These are phyloP conservation scores for Hypoxylon sp. DNA, from an alignment of 2,329 filamentous ascomycete species.

Conservation along the genomic window DNA sequence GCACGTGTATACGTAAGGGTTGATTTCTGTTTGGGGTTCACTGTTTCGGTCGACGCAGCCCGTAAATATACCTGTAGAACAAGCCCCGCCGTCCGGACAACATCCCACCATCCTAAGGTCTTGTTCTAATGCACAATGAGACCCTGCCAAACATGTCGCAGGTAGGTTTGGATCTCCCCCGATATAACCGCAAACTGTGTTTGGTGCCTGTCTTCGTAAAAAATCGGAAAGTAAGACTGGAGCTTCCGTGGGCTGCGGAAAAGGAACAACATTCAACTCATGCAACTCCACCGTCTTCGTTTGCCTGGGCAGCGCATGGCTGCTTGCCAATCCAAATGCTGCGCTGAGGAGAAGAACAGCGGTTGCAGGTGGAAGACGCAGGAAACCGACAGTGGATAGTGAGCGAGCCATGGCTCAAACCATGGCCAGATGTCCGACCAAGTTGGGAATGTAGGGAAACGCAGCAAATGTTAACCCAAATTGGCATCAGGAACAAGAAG, in stretches of 20 bases:
- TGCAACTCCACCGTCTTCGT: conserved; percentile 57
- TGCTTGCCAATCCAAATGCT: conserved; percentile 54
- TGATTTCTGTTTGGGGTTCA: conserved; percentile 64
- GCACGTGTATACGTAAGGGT: conserved; percentile 72
- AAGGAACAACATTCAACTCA: conserved; percentile 59
- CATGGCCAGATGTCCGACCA: conserved; percentile 25
- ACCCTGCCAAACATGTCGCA: conserved; percentile 71
- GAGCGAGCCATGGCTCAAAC: conserved; percentile 52
- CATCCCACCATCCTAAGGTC: conserved; percentile 67
- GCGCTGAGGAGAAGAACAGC: conserved; percentile 56
- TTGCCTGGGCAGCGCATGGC: conserved; percentile 60
- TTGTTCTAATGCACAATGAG: conserved; percentile 70
- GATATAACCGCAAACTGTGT: conserved; percentile 72
- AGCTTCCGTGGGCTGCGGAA: conserved; percentile 61
- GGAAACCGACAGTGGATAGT: conserved; percentile 54
- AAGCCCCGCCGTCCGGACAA: conserved; percentile 68
- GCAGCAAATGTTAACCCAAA: conserved; percentile 35
- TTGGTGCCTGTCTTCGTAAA: conserved; percentile 59
- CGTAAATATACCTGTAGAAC: conserved; percentile 70
- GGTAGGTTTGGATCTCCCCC: conserved; percentile 66
- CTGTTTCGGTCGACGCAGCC: conserved; percentile 69
- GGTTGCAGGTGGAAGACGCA: conserved; percentile 57
- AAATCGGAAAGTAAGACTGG: conserved; percentile 58
- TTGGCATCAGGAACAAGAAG: conserved; percentile 40
- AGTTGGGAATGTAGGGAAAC: conserved; percentile 23